These are phyloP conservation scores for Amesomyces nigricolor DNA, from an alignment of 2,329 filamentous ascomycete genomes.

Conservation along the genomic window DNA sequence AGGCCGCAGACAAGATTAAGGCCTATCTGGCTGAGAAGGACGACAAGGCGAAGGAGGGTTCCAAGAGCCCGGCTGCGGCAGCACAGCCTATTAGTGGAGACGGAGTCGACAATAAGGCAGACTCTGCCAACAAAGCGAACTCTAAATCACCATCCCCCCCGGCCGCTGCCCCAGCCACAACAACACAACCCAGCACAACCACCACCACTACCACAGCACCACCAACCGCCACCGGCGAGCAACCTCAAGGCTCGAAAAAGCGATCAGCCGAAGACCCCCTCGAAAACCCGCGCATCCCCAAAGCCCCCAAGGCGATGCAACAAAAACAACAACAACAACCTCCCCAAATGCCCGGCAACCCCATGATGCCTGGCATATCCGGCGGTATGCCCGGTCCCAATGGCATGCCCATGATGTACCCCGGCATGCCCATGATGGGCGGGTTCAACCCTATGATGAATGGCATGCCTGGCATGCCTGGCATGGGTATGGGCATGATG, in stretches of 20 bases:
- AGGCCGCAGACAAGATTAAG: conserved; percentile 71
- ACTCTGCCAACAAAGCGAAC: conserved; percentile 34
- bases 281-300: conserved; percentile 60
- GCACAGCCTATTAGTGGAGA: conserved; percentile 33
- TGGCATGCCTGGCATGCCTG: conserved; percentile 30
- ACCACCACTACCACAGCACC: conserved; percentile 27
- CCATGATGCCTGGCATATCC: conserved; percentile 40
- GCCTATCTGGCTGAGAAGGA: conserved; percentile 55
- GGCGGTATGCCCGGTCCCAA: conserved; percentile 27
- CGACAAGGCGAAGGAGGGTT: conserved; percentile 38
- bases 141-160: conserved; percentile 27
- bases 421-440: conserved; percentile 33
- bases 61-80: conserved; percentile 40
- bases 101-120: conserved; percentile 34
- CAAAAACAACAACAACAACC: conserved; percentile 40
- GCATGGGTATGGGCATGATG: conserved; percentile 35
- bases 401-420: conserved; percentile 39
- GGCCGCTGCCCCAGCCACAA: conserved; percentile 25
- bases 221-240: conserved; percentile 23
- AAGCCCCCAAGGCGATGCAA: conserved; percentile 62
- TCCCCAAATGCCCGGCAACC: conserved; percentile 36
- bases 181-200: conserved; percentile 26
- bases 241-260: conserved; percentile 58
- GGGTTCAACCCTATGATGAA: conserved; percentile 38
- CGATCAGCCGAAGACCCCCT: conserved; percentile 69